Percentiles rank a stretch among this genome's conserved stretches.
Evolutionary conservation across 164 flowering plant species (phyloP).

Genomic region (Aristolochia contorta): DNA sequence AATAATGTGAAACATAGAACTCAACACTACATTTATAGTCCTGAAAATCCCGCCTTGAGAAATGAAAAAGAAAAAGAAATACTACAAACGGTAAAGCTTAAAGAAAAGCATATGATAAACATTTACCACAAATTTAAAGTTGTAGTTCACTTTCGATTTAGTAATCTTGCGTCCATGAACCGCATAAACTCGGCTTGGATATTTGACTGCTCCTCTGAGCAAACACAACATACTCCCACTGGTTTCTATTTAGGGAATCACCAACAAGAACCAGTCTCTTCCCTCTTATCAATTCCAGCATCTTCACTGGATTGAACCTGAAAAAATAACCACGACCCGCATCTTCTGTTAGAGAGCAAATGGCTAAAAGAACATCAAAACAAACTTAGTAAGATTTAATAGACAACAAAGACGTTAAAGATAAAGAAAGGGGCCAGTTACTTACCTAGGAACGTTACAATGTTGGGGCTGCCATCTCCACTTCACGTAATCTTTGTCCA

Average conservation of each 20-base stretch:
- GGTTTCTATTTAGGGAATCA: slow-evolving; percentile 93
- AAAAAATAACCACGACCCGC: background rate
- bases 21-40: slow-evolving; percentile 89
- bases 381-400: background rate
- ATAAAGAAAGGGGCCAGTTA: background rate
- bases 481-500: slow-evolving; percentile 62
- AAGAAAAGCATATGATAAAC: background rate
- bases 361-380: background rate
- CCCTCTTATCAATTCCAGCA: slow-evolving; percentile 81
- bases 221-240: slow-evolving; percentile 97
- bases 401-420: background rate
- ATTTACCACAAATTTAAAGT: slow-evolving; percentile 84
- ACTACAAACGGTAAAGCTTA: background rate
- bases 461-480: slow-evolving; percentile 91
- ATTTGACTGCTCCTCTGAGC: slow-evolving; percentile 58
- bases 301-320: slow-evolving; percentile 73
- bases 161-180: slow-evolving; percentile 69
- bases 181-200: slow-evolving; percentile 77
- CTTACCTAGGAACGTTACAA: slow-evolving; percentile 78
- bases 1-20: slow-evolving; percentile 74
- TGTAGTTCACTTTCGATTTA: slow-evolving; percentile 69
- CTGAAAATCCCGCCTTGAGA: slow-evolving; percentile 32
- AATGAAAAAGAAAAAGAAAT: background rate
- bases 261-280: slow-evolving; percentile 91
- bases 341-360: background rate